Evolutionary conservation across 1,139 yeast genomes (phyloP), one percentile per base, ranked within the genome.

Genomic region (Pichia sp.): DNA sequence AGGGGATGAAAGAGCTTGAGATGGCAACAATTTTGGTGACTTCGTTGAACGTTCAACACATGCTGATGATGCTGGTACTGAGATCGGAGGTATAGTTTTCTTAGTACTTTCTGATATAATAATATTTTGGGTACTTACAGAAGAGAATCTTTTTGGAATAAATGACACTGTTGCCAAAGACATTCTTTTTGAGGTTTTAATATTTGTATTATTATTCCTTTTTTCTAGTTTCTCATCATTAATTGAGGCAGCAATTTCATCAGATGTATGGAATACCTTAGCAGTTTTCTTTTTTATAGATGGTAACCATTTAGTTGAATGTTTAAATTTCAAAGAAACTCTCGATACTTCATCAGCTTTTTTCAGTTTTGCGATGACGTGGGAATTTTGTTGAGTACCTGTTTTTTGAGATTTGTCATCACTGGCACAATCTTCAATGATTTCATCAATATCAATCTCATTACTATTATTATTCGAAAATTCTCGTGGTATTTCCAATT

Each of bases 111-210:
- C n/a, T 34, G 35, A 10, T 8, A 28, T n/a, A n/a, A n/a, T n/a
- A n/a, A n/a, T n/a, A n/a, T n/a, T n/a, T n/a, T n/a, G n/a, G n/a
- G n/a, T n/a, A n/a, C n/a, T n/a, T 24, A 25, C 12, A 23, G 27
- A 24, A 2, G 56, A 52, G 22, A 53, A 49, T 12, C 55, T 35
- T 36, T 52, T 53, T 20, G 53, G 46, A 10, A 52, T 27, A 3
- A 47, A 51, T 1, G 48, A 41, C 9, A 36, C 24, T 2, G 48
- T 25, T 2, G 40, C 31, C 12, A 41, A 30, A 3, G 55, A 48
- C 16, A 51, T 39, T 27, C 52, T 47, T 28, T 45, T 45, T 12
- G 50, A 11, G 11, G 27, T 46, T 3, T 27, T n/a, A 6, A 4
- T 10, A 6, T 6, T 32, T 22, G 34, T n/a, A n/a, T n/a, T n/a